Evolutionary conservation across 306 rosid species (phyloP), one percentile per base, ranked within the genome.

Genomic region (Leucaena leucocephala): DNA sequence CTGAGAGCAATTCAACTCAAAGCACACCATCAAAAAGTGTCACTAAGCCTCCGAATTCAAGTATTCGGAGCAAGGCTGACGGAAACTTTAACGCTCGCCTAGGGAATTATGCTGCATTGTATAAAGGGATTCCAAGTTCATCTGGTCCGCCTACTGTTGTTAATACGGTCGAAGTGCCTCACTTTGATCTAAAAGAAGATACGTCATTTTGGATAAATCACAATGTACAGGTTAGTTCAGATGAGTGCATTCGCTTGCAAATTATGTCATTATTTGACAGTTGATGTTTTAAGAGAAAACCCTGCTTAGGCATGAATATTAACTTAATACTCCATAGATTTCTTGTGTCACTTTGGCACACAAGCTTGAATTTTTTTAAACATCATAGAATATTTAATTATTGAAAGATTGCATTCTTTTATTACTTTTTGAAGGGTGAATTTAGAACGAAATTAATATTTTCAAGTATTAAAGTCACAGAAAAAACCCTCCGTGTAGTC

Each of bases 141-240:
- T 22, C 85, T 72, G 82, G 85, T 45, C 74, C 87, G 0, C 83
- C 90, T 6, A 82, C 88, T 0, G 90, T 91, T 80, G 92, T 90
- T 67, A 89, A 91, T 80, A 80, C 94, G 55, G 91, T 95, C 8
- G 92, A 93, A 86, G 99, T 95, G 19, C 98, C 99, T 91, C 94
- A 93, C 91, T 95, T 95, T 74, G 96, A 93, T 77, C 98, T 95
- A 21, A 95, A 86, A 86, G 99, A 95, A 85, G 96, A 95, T 80
- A 86, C 96, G 0, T 95, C 98, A 0, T 95, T 95, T 75, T 95
- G 99, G 99, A 93, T 95, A 82, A 96, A 95, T 46, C 99, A 89
- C 78, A 95, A 87, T 84, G 98, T 93, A 85, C 99, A 95, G 98
- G 99, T 92, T 63, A 74, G 72, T 58, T 49, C n/a, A 17, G 76